Base-by-base conservation (phyloP, 352 stramenopile species). In the Phytophthora capsici region DNA sequence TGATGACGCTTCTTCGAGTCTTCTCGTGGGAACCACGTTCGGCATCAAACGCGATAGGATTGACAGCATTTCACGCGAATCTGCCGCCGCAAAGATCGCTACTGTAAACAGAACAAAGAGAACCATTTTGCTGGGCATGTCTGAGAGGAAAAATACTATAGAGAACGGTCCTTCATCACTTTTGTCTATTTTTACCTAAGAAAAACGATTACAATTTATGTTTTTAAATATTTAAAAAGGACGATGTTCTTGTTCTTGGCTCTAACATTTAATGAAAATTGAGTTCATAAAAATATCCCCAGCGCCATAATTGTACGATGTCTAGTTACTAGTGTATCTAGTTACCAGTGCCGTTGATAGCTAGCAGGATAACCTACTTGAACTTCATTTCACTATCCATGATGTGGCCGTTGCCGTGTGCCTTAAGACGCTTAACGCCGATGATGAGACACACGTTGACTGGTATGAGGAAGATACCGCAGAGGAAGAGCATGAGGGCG, bases 361-460 rank as follows among this genome's bases (percentile, higher is more conserved):
- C 6, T 41, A 41, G 14, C n/a, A 41, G 36, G 36, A 41, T 20
- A 7, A 19, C 56, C 44, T 67, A 88, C 63, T 88, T 86, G 59
- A 88, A 88, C 49, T 88, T 86, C 64, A 86, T 75, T 52, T 84
- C 77, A 22, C 75, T 73, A 53, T 87, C 77, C 69, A 84, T 84
- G 49, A 89, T 78, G 67, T 81, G 63, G 34, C 77, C 75, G 30
- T 80, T 86, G 55, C 74, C 69, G 20, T 71, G 74, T 28, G 77
- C 77, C 66, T 83, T 85, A 45, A 90, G 75, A 2, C 81, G 74
- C 69, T 88, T 88, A 51, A 77, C 55, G 4, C 73, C 77, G 53
- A 91, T 87, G 66, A 91, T 88, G 56, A 91, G 77, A 49, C 80
- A 89, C 14, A 90, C 52, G 53, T 83, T 88, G 50, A 90, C 78